Evolutionary conservation across 2,329 filamentous ascomycete species (phyloP), one percentile per base, ranked within the genome.

Genomic region (Hymenoscyphus scutula): DNA sequence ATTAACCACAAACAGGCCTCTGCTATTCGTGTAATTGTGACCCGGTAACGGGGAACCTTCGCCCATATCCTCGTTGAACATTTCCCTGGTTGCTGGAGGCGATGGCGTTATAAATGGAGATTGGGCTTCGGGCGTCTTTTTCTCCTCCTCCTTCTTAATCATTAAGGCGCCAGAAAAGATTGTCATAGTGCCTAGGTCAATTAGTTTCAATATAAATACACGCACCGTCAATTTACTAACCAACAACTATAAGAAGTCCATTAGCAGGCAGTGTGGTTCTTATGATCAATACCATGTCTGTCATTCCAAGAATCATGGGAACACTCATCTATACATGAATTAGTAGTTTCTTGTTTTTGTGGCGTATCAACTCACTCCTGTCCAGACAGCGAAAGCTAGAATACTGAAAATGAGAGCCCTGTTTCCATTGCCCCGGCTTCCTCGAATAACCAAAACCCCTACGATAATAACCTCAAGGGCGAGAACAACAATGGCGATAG

Each of bases 261-360:
- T 62, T 70, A 10, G 73, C 66, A 17, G 74, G 74, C 11, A 75
- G 37, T n/a, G 67, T 62, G 10, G 73, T 75, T 59, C 69, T 68
- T 15, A 72, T 38, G 2, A 73, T 65, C n/a, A 75, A 61, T 3
- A 63, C 61, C 8, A 73, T 70, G 1, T 65, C 65, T 30, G 63
- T 53, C 38, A 72, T 64, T 10, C 72, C 74, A n/a, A 75, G 65
- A 38, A 74, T 65, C 69, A 75, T 72, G 1, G 72, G 68, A 48
- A 73, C 67, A 62, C 74, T 74, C 29, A 66, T 68, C 69, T 73
- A 51, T 2, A 56, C 51, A 4, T 27, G 15, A 57, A 55, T 73
- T 41, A 72, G 71, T 32, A 61, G 27, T n/a, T 15, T n/a, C 15
- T 29, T 5, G 19, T 45, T 1, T 2, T 27, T 13, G 15, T 3